Evolutionary conservation across 2,329 filamentous ascomycete species (phyloP).

Genomic region (Fusarium napiforme): DNA sequence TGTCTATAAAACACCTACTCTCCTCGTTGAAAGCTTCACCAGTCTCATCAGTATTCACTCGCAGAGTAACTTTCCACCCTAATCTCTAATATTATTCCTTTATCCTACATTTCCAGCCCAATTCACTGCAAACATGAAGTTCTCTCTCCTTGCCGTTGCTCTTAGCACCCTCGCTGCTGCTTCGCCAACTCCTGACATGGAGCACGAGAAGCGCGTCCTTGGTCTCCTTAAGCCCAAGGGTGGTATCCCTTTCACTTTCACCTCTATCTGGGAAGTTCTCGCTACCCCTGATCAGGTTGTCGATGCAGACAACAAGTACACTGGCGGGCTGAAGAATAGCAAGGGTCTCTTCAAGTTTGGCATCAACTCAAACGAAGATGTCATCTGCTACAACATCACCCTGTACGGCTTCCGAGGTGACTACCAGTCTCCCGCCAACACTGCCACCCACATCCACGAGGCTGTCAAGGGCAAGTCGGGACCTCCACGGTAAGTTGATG

Average conservation of each 20-base stretch:
- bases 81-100: not conserved
- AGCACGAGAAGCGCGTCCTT: constrained; percentile 33
- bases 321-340: constrained; percentile 56
- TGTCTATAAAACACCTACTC: constrained; percentile 25
- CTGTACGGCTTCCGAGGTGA: constrained; percentile 60
- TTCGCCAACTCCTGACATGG: constrained; percentile 36
- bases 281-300: constrained; percentile 63
- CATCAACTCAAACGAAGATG: constrained; percentile 59
- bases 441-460: constrained; percentile 67
- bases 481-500: constrained; percentile 55
- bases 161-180: constrained; percentile 39
- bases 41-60: constrained; percentile 3
- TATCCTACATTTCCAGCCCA: not conserved
- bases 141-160: constrained; percentile 34
- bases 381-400: constrained; percentile 63
- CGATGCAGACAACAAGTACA: constrained; percentile 51
- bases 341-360: constrained; percentile 63
- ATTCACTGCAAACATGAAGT: constrained; percentile 39
- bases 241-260: constrained; percentile 53
- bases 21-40: not conserved
- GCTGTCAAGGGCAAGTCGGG: constrained; percentile 57
- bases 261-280: constrained; percentile 59
- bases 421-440: constrained; percentile 61
- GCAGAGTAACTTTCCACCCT: not conserved
- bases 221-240: constrained; percentile 32